Evolutionary conservation across 495 filamentous ascomycete species (phyloP), one percentile per base, ranked within the genome.

Genomic region (Podospora sp.): DNA sequence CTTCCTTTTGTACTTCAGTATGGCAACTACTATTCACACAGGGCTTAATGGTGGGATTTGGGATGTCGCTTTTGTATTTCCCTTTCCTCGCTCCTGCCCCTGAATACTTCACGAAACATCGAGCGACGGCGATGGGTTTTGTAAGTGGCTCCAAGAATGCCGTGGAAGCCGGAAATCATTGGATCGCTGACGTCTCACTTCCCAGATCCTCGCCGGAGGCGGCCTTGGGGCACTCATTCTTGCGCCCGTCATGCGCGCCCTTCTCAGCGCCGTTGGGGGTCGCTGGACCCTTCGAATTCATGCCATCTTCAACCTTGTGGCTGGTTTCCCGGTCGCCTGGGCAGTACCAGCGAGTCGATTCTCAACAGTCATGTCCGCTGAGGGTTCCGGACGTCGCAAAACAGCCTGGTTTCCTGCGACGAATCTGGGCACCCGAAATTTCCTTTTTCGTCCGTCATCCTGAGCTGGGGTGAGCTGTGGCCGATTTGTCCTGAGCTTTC

Each of bases 241-340:
- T 61, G 79, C 81, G 0, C 82, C 84, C 40, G 73, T 80, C 1
- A 75, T 85, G 55, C 77, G 82, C 1, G 76, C 81, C 2, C 82
- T 88, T 12, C 79, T 86, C 24, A 79, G 76, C 26, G 68, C 72
- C 26, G 67, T 88, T n/a, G 84, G 84, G 7, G 83, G 83, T 27
- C 77, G 81, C 1, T 84, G 85, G 77, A 82, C 85, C n/a, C 73
- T 88, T 9, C 73, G 84, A 20, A 79, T 82, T 35, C 78, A 83
- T 4, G 82, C 83, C 0, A 74, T 81, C 20, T 68, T 86, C 50
- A 80, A 79, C 22, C 62, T 84, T 1, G 63, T 80, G 1, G 73
- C 82, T 36, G 81, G 83, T 0, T 71, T 84, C 3, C 78, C 82
- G 12, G 73, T 85, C 25, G 83, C 82, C 7, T 78, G 75, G 60